phyloP scores from a whole-genome alignment of 2,329 filamentous ascomycete genomes.

The Sphaerostilbella broomeana region DNA sequence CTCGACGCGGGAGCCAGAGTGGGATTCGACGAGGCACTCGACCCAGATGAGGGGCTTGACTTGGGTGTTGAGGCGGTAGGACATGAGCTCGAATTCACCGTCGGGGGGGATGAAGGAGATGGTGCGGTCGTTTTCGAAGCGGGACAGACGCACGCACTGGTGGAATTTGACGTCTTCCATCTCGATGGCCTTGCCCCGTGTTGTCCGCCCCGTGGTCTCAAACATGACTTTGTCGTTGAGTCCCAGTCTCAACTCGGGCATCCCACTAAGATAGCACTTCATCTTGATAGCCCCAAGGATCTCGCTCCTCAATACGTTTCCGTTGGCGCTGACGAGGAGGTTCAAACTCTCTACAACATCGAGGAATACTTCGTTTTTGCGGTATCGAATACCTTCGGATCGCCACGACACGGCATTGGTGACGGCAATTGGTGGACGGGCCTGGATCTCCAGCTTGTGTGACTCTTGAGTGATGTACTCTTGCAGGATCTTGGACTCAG shows the following conservation, averaged over 20 bases:
- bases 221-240: constrained; percentile 99
- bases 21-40: constrained; percentile 92
- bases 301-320: constrained; percentile 91
- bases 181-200: constrained; percentile 92
- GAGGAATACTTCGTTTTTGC: constrained; percentile 98
- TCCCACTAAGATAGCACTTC: constrained; percentile 98
- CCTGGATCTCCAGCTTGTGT: constrained; percentile 95
- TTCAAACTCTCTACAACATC: constrained; percentile 97
- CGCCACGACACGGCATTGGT: constrained; percentile 98
- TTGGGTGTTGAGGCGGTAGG: constrained; percentile 95
- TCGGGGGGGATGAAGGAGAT: constrained; percentile 99
- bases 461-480: constrained; percentile 99
- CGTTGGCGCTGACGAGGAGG: constrained; percentile 85
- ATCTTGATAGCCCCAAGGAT: constrained; percentile 97
- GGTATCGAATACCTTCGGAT: constrained; percentile 94
- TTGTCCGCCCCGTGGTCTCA: constrained; percentile 90
- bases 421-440: constrained; percentile 91
- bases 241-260: constrained; percentile 91
- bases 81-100: constrained; percentile 99
- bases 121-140: constrained; percentile 97
- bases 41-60: constrained; percentile 99
- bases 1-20: constrained; percentile 91
- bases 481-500: constrained; percentile 95
- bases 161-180: constrained; percentile 99
- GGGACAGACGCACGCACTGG: constrained; percentile 89